These are phyloP conservation scores for Trichophyton equinum DNA, from an alignment of 2,329 filamentous ascomycete genomes.

Conservation along the genomic window DNA sequence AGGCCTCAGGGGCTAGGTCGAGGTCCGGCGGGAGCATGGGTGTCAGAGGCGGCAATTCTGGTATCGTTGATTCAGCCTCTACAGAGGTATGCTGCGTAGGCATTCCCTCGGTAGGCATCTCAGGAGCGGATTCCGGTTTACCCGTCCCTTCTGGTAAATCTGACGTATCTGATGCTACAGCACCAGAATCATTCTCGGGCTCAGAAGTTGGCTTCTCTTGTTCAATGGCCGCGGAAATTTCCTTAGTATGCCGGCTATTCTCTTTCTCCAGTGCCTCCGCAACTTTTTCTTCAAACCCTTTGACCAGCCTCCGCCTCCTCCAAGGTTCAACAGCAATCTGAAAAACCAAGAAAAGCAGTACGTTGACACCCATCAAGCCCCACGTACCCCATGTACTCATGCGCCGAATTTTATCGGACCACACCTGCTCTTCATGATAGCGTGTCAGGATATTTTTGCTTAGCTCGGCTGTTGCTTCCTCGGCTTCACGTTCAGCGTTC, in stretches of 20 bases:
- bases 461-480: conserved; percentile 61
- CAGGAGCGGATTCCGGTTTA: conserved; percentile 11
- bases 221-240: neutral
- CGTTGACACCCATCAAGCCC: conserved; percentile 94
- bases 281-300: conserved; percentile 69
- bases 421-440: conserved; percentile 98
- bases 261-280: conserved; percentile 57
- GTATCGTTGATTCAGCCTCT: conserved; percentile 1
- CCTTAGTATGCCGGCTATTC: conserved; percentile 18
- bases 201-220: neutral
- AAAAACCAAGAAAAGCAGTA: conserved; percentile 72
- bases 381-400: conserved; percentile 98
- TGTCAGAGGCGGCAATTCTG: conserved; percentile 15
- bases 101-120: neutral
- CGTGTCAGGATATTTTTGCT: conserved; percentile 74
- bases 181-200: conserved; percentile 1
- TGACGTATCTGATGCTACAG: conserved; percentile 4
- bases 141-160: neutral
- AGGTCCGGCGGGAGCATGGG: conserved; percentile 16
- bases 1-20: conserved; percentile 28
- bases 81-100: neutral
- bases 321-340: conserved; percentile 89
- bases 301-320: conserved; percentile 67
- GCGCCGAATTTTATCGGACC: conserved; percentile 91
- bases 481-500: conserved; percentile 64